Percentiles rank a stretch among this genome's conserved stretches.
Evolutionary conservation across 169 alveolate species (phyloP).

Genomic region (Babesia gibsoni): DNA sequence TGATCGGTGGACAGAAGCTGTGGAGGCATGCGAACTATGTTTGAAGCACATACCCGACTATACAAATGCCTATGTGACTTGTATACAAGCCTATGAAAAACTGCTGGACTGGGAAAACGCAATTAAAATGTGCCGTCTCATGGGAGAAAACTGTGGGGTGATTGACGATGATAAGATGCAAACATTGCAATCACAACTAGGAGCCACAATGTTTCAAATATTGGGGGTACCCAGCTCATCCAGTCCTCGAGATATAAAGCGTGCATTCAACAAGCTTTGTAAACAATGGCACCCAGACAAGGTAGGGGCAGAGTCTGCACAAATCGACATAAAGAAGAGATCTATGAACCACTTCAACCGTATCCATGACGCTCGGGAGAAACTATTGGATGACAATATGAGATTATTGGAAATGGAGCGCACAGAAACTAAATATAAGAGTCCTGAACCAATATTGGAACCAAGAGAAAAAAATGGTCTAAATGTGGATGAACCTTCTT

Average conservation of each 20-base stretch:
- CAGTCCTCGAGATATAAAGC: conserved; percentile 64
- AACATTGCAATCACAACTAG: conserved; percentile 56
- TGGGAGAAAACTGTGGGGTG: conserved; percentile 70
- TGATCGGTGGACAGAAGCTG: conserved; percentile 70
- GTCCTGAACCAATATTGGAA: conserved; percentile 46
- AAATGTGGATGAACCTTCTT: too few species aligned
- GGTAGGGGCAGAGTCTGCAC: conserved; percentile 37
- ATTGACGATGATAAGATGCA: conserved; percentile 66
- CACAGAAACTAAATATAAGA: conserved; percentile 67
- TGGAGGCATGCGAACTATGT: conserved; percentile 71
- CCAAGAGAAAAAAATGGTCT: neutral
- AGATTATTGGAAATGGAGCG: conserved; percentile 57
- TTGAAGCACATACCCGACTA: conserved; percentile 69
- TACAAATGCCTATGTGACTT: conserved; percentile 72
- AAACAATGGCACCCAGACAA: conserved; percentile 80
- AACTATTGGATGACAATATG: conserved; percentile 60
- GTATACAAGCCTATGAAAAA: conserved; percentile 70
- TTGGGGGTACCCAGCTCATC: conserved; percentile 60
- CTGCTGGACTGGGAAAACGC: conserved; percentile 75
- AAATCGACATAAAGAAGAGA: conserved; percentile 64
- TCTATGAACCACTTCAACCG: conserved; percentile 71
- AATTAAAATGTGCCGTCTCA: conserved; percentile 37
- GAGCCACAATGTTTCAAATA: conserved; percentile 74
- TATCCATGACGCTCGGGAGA: conserved; percentile 68
- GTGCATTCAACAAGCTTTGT: conserved; percentile 69